Evolutionary conservation across 495 filamentous ascomycete genomes (phyloP).

Genomic region (Tuber umbilicatum): DNA sequence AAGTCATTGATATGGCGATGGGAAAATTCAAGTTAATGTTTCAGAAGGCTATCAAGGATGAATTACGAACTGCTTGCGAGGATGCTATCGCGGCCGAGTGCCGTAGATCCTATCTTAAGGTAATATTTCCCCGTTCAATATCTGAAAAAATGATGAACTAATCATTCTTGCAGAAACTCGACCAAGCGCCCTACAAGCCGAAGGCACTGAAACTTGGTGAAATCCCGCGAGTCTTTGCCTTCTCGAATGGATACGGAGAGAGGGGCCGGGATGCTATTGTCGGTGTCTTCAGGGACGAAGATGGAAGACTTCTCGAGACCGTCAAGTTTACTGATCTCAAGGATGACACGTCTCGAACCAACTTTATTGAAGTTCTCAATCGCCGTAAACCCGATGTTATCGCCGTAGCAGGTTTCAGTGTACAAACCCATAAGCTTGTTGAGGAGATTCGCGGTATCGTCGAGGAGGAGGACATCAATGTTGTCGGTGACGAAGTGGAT

Average conservation of each 20-base stretch:
- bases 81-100: constrained; percentile 74
- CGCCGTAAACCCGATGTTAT: constrained; percentile 82
- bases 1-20: constrained; percentile 75
- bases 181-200: constrained; percentile 93
- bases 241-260: constrained; percentile 76
- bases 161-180: constrained; percentile 53
- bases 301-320: constrained; percentile 78
- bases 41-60: constrained; percentile 85
- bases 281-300: constrained; percentile 90
- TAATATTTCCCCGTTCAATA: constrained; percentile 8
- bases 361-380: constrained; percentile 65
- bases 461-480: constrained; percentile 60
- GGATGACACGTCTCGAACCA: constrained; percentile 58
- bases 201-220: constrained; percentile 89
- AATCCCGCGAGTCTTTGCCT: constrained; percentile 71
- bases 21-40: constrained; percentile 75
- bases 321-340: constrained; percentile 77
- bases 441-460: constrained; percentile 70
- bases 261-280: constrained; percentile 68
- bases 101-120: constrained; percentile 71
- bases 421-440: constrained; percentile 76
- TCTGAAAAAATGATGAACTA: constrained; percentile 4
- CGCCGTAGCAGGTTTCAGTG: constrained; percentile 80
- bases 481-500: constrained; percentile 56
- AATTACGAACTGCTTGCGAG: constrained; percentile 82